Evolutionary conservation across 192 early-diverging fungal genomes (phyloP).

Genomic region (Entophlyctis luteolus): DNA sequence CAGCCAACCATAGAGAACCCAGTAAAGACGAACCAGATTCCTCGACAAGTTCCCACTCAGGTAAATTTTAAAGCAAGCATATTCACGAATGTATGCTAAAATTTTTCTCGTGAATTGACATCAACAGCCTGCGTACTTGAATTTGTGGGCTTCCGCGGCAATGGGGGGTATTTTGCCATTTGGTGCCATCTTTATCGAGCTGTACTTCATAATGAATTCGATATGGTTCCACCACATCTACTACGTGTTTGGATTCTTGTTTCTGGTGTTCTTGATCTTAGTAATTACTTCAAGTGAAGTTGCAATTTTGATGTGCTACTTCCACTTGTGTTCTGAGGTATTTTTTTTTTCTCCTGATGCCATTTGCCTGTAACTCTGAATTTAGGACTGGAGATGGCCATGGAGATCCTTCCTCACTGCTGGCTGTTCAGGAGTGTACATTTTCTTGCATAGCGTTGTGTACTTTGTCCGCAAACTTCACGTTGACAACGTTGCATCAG

Average conservation of each 20-base stretch:
- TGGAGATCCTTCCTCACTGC: slow-evolving; percentile 81
- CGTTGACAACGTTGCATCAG: slow-evolving; percentile 63
- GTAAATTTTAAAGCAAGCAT: too few species aligned
- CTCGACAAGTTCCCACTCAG: slow-evolving; percentile 79
- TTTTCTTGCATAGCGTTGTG: slow-evolving; percentile 72
- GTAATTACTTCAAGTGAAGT: slow-evolving; percentile 51
- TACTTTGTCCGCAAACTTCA: slow-evolving; percentile 36
- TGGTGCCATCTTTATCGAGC: slow-evolving; percentile 60
- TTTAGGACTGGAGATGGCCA: slow-evolving; percentile 77
- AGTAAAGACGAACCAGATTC: slow-evolving; percentile 88
- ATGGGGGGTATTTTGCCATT: slow-evolving; percentile 72
- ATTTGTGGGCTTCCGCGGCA: slow-evolving; percentile 47
- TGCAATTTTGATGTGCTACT: slow-evolving; percentile 55
- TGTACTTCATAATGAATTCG: slow-evolving; percentile 56
- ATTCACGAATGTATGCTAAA: too few species aligned
- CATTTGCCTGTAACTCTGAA: neutral
- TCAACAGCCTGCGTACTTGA: slow-evolving; percentile 69
- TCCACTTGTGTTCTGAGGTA: slow-evolving; percentile 51
- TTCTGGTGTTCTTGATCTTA: slow-evolving; percentile 51
- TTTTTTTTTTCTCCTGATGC: neutral
- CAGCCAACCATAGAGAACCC: slow-evolving; percentile 71
- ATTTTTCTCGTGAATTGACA: too few species aligned
- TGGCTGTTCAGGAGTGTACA: slow-evolving; percentile 69
- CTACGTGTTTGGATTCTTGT: slow-evolving; percentile 59
- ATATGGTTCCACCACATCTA: slow-evolving; percentile 55